Evolutionary conservation across 768 basidiomycete species (phyloP).

Genomic region (Russula sp.): DNA sequence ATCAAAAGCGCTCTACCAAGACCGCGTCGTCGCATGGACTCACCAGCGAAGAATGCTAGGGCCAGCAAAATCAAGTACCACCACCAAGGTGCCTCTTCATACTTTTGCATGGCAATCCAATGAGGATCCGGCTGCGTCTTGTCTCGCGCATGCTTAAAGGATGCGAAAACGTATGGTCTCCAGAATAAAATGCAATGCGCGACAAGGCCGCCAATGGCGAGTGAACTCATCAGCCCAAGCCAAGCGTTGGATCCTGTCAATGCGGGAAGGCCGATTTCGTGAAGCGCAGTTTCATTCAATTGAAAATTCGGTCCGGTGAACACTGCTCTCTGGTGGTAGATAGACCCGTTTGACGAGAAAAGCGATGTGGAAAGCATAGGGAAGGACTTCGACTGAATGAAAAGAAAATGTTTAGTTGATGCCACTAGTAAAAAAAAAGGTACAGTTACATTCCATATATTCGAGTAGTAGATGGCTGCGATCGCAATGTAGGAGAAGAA

Average conservation of each 20-base stretch:
- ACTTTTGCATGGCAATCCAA: conserved; percentile 52
- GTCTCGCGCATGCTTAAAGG: conserved; percentile 41
- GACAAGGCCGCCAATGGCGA: conserved; percentile 48
- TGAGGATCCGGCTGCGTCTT: conserved; percentile 50
- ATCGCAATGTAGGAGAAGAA: conserved; percentile 45
- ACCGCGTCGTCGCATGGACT: background rate
- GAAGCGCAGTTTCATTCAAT: conserved; percentile 48
- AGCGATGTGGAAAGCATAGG: conserved; percentile 57
- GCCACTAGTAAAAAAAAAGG: conserved; percentile 21
- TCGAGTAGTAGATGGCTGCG: conserved; percentile 54
- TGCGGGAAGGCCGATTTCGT: conserved; percentile 36
- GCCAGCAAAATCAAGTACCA: conserved; percentile 48
- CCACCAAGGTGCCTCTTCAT: conserved; percentile 54
- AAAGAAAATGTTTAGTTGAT: conserved; percentile 6
- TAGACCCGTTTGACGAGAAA: conserved; percentile 46
- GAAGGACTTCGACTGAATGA: conserved; percentile 40
- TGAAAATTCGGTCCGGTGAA: conserved; percentile 41
- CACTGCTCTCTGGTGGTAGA: conserved; percentile 48
- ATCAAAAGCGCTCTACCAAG: background rate
- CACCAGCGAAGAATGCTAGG: conserved; percentile 50
- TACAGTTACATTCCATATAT: conserved; percentile 47
- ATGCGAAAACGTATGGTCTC: conserved; percentile 42
- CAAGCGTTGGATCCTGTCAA: conserved; percentile 47
- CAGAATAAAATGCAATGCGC: conserved; percentile 47
- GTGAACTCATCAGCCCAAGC: conserved; percentile 42